Base-by-base conservation (phyloP, 179 eudicot species). In the Spergularia azorica region DNA sequence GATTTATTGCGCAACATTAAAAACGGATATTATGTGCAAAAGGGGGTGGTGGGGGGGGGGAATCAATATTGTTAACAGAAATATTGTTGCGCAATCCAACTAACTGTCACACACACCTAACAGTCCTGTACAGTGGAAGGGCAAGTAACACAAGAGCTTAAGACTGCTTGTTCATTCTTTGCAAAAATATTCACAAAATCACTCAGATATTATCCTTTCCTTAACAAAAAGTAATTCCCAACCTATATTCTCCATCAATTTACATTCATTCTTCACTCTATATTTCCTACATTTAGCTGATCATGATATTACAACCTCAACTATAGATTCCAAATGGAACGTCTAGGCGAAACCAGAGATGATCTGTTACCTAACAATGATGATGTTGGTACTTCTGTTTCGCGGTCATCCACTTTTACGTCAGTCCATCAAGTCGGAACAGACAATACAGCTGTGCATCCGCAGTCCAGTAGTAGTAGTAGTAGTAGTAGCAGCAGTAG, bases 31-130 rank as follows among this genome's bases (percentile, higher is more conserved):
- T 26, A 1, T 26, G 32, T 26, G 32, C 32, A 21, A 21, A 21
- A 21, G 21, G 21, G 21, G 21, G 21, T 21, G 21, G 21, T 21
- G 21, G 21, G 21, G 21, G 21, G 21, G 21, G 21, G 21, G 21
- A 21, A 21, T 21, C 21, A 21, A 21, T 21, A 21, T 26, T 26
- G 32, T 26, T 26, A 26, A 43, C 48, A 43, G 48, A 4, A 43
- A 43, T 43, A 43, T 26, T 26, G 32, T 26, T 26, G 32, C 2
- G 32, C 2, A 26, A 8, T 6, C n/a, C 77, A 81, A 14, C 84
- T 73, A 73, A 58, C 76, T 58, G 76, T 80, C 81, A 59, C 32
- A 10, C 58, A 26, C 83, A 80, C 74, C 86, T 68, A 70, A 79
- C 65, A 64, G 70, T 80, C 81, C 69, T 61, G 48, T 43, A 26